These are phyloP conservation scores for Metarhizium album DNA, from an alignment of 2,329 filamentous ascomycete species.

Conservation along the genomic window DNA sequence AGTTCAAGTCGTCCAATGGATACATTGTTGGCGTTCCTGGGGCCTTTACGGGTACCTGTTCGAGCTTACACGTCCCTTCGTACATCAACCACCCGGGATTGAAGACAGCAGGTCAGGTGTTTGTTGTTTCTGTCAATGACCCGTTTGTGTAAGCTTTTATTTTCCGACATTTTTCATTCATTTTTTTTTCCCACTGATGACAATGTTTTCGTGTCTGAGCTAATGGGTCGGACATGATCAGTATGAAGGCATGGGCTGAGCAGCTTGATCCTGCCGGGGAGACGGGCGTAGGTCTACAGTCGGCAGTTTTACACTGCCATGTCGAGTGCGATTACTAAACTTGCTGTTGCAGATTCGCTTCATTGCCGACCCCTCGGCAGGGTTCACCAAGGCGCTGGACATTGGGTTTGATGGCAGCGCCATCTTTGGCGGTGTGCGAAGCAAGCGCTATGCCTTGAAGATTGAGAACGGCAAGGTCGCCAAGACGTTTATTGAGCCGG, in stretches of 20 bases:
- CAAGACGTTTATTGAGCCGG: slow-evolving; percentile 72
- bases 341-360: slow-evolving; percentile 60
- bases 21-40: slow-evolving; percentile 79
- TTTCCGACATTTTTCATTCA: too few species aligned
- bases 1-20: slow-evolving; percentile 61
- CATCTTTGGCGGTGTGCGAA: slow-evolving; percentile 72
- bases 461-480: slow-evolving; percentile 79
- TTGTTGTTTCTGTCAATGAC: slow-evolving; percentile 89
- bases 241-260: slow-evolving; percentile 83
- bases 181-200: too few species aligned
- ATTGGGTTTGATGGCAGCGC: slow-evolving; percentile 68
- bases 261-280: slow-evolving; percentile 63
- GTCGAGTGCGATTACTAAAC: not conserved
- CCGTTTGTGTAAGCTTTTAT: slow-evolving; percentile 66
- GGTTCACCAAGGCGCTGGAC: slow-evolving; percentile 76
- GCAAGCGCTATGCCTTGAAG: slow-evolving; percentile 80
- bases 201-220: too few species aligned
- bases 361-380: slow-evolving; percentile 67
- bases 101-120: slow-evolving; percentile 71
- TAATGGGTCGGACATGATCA: slow-evolving; percentile 24
- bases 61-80: slow-evolving; percentile 64
- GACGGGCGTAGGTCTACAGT: slow-evolving; percentile 55
- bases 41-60: slow-evolving; percentile 55
- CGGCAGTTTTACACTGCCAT: not conserved
- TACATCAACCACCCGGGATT: slow-evolving; percentile 74